These are phyloP conservation scores for Daldinia vernicosa DNA, from an alignment of 495 filamentous ascomycete genomes.

Conservation along the genomic window DNA sequence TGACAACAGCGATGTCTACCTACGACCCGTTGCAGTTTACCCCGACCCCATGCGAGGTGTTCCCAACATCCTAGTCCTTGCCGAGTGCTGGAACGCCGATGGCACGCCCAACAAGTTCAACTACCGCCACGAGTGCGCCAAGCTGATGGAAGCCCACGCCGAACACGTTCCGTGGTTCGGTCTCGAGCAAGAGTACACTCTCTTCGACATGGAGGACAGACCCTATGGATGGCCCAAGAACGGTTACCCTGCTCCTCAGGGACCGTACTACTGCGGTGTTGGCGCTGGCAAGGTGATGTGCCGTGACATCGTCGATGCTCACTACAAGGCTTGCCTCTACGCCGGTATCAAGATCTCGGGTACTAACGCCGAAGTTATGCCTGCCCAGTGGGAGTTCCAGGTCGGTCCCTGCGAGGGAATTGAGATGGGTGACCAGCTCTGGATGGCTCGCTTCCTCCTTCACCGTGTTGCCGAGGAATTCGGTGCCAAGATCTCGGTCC, in stretches of 20 bases:
- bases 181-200: slow-evolving; percentile 96
- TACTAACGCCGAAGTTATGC: slow-evolving; percentile 99
- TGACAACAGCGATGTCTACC: slow-evolving; percentile 98
- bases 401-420: slow-evolving; percentile 95
- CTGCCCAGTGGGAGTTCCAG: slow-evolving; percentile 99
- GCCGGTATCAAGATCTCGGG: slow-evolving; percentile 93
- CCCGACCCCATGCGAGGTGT: slow-evolving; percentile 89
- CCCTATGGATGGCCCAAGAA: slow-evolving; percentile 96
- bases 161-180: slow-evolving; percentile 94
- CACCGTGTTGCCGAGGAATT: slow-evolving; percentile 97
- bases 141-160: slow-evolving; percentile 88
- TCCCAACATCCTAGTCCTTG: slow-evolving; percentile 90
- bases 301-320: slow-evolving; percentile 97
- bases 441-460: slow-evolving; percentile 96
- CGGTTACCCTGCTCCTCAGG: slow-evolving; percentile 95
- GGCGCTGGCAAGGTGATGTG: slow-evolving; percentile 97
- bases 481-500: slow-evolving; percentile 93
- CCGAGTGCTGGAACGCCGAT: slow-evolving; percentile 95
- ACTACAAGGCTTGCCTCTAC: slow-evolving; percentile 97
- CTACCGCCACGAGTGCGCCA: slow-evolving; percentile 87
- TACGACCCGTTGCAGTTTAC: slow-evolving; percentile 88
- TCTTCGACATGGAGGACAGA: slow-evolving; percentile 85
- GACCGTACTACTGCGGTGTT: slow-evolving; percentile 99
- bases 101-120: slow-evolving; percentile 99
- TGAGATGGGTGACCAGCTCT: slow-evolving; percentile 94